A percentile compares a stretch with the other conserved stretches of the same genome.
These are phyloP conservation scores for Boechera stricta DNA, from an alignment of 345 rosid species.

Conservation along the genomic window DNA sequence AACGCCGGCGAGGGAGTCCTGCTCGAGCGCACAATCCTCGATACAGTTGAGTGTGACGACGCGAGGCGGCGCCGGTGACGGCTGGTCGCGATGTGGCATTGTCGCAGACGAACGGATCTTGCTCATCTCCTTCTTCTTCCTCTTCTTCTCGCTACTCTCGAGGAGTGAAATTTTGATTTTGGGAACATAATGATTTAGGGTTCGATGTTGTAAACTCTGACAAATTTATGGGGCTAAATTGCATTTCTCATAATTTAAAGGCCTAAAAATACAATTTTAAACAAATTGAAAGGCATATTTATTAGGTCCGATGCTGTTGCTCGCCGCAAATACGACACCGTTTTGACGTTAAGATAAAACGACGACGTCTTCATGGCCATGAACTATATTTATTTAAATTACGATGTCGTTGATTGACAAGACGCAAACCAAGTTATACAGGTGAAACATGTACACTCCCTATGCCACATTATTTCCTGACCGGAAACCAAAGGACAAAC, in stretches of 20 bases:
- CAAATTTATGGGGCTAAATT: slow-evolving; percentile 2
- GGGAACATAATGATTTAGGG: slow-evolving; percentile 36
- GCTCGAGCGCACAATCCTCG: slow-evolving; percentile 84
- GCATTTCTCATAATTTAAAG: not conserved
- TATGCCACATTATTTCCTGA: slow-evolving; percentile 21
- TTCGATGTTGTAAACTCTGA: slow-evolving; percentile 11
- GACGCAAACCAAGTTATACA: not conserved
- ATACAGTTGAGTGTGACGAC: slow-evolving; percentile 92
- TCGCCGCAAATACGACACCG: not conserved
- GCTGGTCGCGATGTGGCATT: slow-evolving; percentile 58
- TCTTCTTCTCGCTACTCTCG: slow-evolving; percentile 33
- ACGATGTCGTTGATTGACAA: not conserved
- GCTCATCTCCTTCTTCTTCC: slow-evolving; percentile 42
- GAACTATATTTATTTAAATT: not conserved
- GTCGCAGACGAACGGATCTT: slow-evolving; percentile 56
- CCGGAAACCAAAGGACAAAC: slow-evolving; percentile 20
- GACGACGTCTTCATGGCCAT: not conserved
- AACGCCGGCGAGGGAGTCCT: slow-evolving; percentile 77
- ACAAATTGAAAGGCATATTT: not conserved
- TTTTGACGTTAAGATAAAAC: not conserved
- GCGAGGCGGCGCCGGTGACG: slow-evolving; percentile 59
- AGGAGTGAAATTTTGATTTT: slow-evolving; percentile 33
- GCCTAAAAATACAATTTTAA: not conserved
- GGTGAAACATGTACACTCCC: slow-evolving; percentile 24
- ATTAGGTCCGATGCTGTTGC: slow-evolving; percentile 20